Conservation (phyloP, 345 rosid genomes). For the Heritiera littoralis region DNA sequence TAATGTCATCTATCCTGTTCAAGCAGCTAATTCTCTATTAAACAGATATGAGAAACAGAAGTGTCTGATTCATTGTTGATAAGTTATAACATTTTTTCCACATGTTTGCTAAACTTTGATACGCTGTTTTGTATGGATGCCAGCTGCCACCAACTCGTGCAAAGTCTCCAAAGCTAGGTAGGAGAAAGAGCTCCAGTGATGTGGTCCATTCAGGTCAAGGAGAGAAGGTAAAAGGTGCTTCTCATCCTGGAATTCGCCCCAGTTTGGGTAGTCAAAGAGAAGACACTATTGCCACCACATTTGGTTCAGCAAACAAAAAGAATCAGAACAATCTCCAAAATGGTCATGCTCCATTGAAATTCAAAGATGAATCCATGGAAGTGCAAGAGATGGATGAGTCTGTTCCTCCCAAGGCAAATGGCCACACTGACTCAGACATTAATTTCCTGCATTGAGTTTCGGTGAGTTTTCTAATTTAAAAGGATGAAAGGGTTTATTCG, state of each 20-base stretch:
- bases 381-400: slow-evolving; percentile 34
- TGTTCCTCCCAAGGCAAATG: slow-evolving; percentile 33
- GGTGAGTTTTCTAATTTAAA: slow-evolving; percentile 42
- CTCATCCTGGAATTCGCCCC: slow-evolving; percentile 38
- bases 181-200: slow-evolving; percentile 66
- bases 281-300: slow-evolving; percentile 17
- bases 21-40: not conserved
- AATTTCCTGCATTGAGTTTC: slow-evolving; percentile 32
- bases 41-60: not conserved
- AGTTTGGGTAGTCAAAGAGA: slow-evolving; percentile 37
- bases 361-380: slow-evolving; percentile 18
- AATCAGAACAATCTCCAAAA: slow-evolving; percentile 21
- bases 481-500: slow-evolving; percentile 25
- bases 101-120: not conserved
- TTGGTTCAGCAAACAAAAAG: slow-evolving; percentile 28
- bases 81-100: not conserved
- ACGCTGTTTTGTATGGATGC: slow-evolving; percentile 20
- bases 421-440: slow-evolving; percentile 32
- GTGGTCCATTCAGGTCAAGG: slow-evolving; percentile 38
- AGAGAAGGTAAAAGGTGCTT: slow-evolving; percentile 49
- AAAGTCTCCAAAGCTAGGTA: slow-evolving; percentile 70
- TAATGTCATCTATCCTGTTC: not conserved
- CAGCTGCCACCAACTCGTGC: slow-evolving; percentile 91
- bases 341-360: slow-evolving; percentile 26
- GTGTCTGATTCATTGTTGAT: slow-evolving; percentile 15